Conservation (phyloP, 2,329 filamentous ascomycete genomes). For the Cryphonectria naterciae region DNA sequence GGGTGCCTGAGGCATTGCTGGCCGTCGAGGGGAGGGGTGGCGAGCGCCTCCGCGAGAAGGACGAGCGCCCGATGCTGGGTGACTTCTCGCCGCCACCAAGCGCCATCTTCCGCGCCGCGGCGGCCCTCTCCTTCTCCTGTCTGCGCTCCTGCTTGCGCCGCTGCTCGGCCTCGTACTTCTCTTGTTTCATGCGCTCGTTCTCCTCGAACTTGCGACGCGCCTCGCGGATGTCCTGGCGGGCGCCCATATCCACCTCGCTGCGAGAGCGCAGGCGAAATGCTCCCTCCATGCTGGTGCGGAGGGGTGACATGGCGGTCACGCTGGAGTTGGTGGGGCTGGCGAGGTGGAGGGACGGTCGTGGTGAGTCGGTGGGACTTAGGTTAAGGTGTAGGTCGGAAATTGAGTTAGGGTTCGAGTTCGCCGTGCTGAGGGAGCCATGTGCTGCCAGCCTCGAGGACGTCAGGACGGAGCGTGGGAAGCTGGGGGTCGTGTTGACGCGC, state of each 20-base stretch:
- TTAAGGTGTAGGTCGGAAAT: constrained; percentile 51
- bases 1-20: constrained; percentile 20
- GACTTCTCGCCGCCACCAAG: constrained; percentile 26
- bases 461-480: constrained; percentile 34
- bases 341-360: constrained; percentile 32
- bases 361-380: constrained; percentile 36
- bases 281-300: constrained; percentile 62
- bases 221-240: constrained; percentile 59
- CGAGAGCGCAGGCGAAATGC: constrained; percentile 64
- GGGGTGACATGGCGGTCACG: constrained; percentile 51
- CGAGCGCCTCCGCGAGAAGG: constrained; percentile 35
- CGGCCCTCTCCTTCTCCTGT: constrained; percentile 47
- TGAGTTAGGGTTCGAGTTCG: constrained; percentile 30
- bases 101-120: constrained; percentile 48
- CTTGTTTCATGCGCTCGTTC: constrained; percentile 64
- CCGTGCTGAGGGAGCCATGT: constrained; percentile 31
- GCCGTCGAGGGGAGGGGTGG: constrained; percentile 20
- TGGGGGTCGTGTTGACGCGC: constrained; percentile 32
- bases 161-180: constrained; percentile 64
- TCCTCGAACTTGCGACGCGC: constrained; percentile 67
- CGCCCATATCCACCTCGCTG: constrained; percentile 61
- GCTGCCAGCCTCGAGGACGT: constrained; percentile 40
- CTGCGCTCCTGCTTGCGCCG: constrained; percentile 61
- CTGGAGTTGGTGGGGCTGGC: constrained; percentile 40
- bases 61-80: constrained; percentile 26